Base-by-base conservation (phyloP, 768 basidiomycete genomes). In the Epithele typhae region DNA sequence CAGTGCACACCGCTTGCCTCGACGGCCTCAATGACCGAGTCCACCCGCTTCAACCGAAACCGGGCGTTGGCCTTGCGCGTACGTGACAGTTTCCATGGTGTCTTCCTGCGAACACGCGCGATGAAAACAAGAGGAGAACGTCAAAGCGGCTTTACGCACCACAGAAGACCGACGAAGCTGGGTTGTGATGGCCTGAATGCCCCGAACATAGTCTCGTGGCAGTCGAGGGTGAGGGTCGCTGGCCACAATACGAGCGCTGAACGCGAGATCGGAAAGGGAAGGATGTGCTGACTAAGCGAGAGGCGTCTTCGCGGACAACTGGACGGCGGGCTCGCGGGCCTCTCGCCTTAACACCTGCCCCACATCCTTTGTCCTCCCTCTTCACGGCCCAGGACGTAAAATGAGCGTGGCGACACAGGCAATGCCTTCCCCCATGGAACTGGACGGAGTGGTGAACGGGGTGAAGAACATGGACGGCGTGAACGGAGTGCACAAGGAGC, bases 1-100 rank as follows among this genome's bases (percentile, higher is more conserved):
- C 85, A 90, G 59, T 87, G 64, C 5, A 97, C 75, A 4, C 96
- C 95, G 55, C 89, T 92, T 14, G 78, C 72, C 52, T 79, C 74
- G 5, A 98, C 86, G 1, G 92, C 79, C 50, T 92, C 87, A 51
- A 99, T 95, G 46, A 98, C 95, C 2, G 80, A 69, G 70, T 99
- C 96, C 27, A 98, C 95, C 60, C 79, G 84, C 75, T 91, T 93
- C 51, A 99, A 79, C 47, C 96, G 78, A 40, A 84, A 71, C 21
- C 96, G 81, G 45, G 84, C 89, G 56, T 96, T 94, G 19, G 91
- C 89, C 70, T 98, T 98, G 49, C 95, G 82, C 4, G 92, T 94
- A 15, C 77, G 67, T 14, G 93, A 96, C 57, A 99, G 68, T 61
- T 89, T 85, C 91, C 91, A 97, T 41, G 95, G 94, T 14, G 77